These are phyloP conservation scores for Agapanthus africanus DNA, from an alignment of 106 monocot genomes.

Conservation along the genomic window DNA sequence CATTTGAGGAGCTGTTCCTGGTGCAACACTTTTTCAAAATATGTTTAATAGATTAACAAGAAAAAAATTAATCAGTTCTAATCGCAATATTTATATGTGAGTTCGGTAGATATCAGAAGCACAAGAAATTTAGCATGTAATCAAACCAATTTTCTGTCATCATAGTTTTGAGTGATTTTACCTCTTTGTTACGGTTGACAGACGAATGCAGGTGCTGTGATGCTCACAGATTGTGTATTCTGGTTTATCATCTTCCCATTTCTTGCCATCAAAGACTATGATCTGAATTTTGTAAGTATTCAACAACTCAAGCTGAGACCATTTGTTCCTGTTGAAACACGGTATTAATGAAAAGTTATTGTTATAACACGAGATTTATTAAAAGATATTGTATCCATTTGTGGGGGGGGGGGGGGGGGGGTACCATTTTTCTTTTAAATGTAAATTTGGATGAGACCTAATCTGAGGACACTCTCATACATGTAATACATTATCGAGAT, in stretches of 20 bases:
- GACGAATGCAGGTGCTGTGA: slow-evolving; percentile 97
- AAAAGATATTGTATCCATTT: neutral
- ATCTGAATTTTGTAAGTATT: slow-evolving; percentile 82
- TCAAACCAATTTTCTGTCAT: no score
- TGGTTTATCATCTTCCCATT: slow-evolving; percentile 94
- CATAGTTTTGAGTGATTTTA: neutral
- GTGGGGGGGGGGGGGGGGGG: no score
- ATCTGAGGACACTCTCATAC: no score
- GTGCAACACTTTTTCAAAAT: neutral
- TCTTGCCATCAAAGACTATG: slow-evolving; percentile 76
- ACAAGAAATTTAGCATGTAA: no score
- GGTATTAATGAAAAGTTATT: no score
- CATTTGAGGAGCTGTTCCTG: no score
- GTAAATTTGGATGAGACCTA: no score
- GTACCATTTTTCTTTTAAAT: no score
- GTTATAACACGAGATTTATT: no score
- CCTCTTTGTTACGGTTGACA: slow-evolving; percentile 23
- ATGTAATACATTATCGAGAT: no score
- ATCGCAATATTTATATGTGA: neutral
- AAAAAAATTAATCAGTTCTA: neutral
- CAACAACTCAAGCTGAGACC: neutral
- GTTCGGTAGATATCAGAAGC: no score
- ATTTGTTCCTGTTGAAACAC: no score
- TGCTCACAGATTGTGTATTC: slow-evolving; percentile 94
- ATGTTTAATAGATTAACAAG: neutral